Evolutionary conservation across 495 filamentous ascomycete species (phyloP), one percentile per base, ranked within the genome.

Genomic region (Aspergillus baeticus): DNA sequence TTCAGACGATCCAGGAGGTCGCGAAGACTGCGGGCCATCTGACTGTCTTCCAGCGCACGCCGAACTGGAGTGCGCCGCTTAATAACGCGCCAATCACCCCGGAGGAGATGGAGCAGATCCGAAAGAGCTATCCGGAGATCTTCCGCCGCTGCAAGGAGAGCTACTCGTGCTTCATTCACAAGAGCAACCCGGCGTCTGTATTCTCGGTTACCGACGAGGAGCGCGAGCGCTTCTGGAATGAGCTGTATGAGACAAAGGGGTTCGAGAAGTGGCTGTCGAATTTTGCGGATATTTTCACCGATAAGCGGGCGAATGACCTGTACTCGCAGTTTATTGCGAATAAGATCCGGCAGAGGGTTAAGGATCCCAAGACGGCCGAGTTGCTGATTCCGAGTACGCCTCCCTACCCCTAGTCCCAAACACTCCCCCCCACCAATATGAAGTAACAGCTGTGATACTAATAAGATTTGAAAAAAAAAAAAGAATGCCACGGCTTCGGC

Each of bases 21-120:
- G 77, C 66, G 7, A 72, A 71, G 50, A 57, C 59, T 10, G 78
- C 63, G 7, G 60, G 51, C 10, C 55, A 73, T 29, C 66, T 81
- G 17, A 81, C 72, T 0, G 75, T 83, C 7, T 81, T 80, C 61
- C 79, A 82, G 54, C 70, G 80, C 0, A 81, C 78, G 2, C 77
- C 81, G 0, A 84, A 83, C 60, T 72, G 77, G 54, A 71, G 69
- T 17, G 62, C 81, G 6, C 78, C 75, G 0, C 77, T 85, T 69
- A 64, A 69, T 6, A 79, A 84, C 57, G 46, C 60, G 6, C 35
- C 61, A 10, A 62, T 85, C 39, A 68, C 61, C n/a, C 54, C 60
- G 0, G 68, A 78, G 14, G 77, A 82, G 51, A 76, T 80, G 65
- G 15, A 71, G 1, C 54, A 72, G 21, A 59, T 67, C n/a, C 74